A percentile compares a stretch with the other conserved stretches of the same genome.
phyloP scores from a whole-genome alignment of 129 eudicot species.

The Artemisia argyi region DNA sequence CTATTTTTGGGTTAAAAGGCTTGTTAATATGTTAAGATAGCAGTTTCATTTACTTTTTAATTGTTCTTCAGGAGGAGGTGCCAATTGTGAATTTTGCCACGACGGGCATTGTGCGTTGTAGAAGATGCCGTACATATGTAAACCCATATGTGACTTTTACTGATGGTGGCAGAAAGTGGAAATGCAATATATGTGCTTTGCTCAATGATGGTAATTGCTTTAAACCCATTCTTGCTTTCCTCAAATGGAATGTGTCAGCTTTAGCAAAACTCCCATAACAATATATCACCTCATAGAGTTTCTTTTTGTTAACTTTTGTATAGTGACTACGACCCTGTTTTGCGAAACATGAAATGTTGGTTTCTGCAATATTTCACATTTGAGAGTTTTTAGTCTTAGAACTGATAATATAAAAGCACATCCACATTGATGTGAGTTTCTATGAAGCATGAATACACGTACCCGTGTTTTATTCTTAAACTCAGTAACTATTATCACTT shows the following conservation, averaged over 20 bases:
- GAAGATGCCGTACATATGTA: constrained; percentile 93
- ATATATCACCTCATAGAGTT: constrained; percentile 8
- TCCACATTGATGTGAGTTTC: not conserved
- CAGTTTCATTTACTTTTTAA: constrained; percentile 17
- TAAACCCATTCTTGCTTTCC: constrained; percentile 2
- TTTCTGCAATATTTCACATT: too few species aligned
- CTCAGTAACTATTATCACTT: not conserved
- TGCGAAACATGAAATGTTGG: not conserved
- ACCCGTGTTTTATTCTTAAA: not conserved
- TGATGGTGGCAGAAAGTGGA: constrained; percentile 94
- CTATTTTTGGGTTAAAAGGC: constrained; percentile 8
- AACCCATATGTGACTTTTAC: constrained; percentile 85
- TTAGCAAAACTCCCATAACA: constrained; percentile 12
- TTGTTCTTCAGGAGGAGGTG: constrained; percentile 76
- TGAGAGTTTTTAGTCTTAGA: not conserved
- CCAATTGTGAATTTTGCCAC: constrained; percentile 80
- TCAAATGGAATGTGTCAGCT: constrained; percentile 3
- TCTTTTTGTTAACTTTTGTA: constrained; percentile 10
- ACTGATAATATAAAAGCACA: constrained; percentile 5
- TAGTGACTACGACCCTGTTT: too few species aligned
- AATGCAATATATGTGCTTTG: constrained; percentile 86
- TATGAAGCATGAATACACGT: not conserved
- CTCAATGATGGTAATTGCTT: constrained; percentile 80
- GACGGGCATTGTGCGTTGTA: constrained; percentile 83
- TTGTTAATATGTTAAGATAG: constrained; percentile 16